A percentile compares a stretch with the other conserved stretches of the same genome.
Conservation (phyloP, 768 basidiomycete species). For the Asterophora lycoperdoides region DNA sequence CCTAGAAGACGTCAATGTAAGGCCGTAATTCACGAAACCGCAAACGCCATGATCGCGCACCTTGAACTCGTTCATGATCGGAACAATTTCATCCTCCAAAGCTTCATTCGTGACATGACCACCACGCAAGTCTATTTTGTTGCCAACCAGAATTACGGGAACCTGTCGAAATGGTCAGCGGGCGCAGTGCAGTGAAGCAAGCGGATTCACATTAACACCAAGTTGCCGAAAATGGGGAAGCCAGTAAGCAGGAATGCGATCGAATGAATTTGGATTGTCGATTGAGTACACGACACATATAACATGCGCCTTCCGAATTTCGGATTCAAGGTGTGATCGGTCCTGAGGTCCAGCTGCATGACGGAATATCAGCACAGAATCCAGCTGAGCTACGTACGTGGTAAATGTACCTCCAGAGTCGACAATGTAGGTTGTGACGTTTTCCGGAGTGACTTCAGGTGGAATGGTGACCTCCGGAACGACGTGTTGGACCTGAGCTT, state of each 20-base stretch:
- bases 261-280: slow-evolving; percentile 94
- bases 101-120: slow-evolving; percentile 93
- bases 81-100: slow-evolving; percentile 89
- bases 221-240: slow-evolving; percentile 91
- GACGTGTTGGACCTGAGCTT: slow-evolving; percentile 79
- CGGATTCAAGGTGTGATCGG: slow-evolving; percentile 83
- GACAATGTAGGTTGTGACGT: slow-evolving; percentile 96
- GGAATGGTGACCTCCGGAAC: slow-evolving; percentile 98
- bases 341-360: slow-evolving; percentile 77
- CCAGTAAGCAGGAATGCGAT: slow-evolving; percentile 98
- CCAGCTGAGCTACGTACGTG: not conserved
- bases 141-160: slow-evolving; percentile 94
- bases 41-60: slow-evolving; percentile 32
- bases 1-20: slow-evolving; percentile 46
- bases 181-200: not conserved
- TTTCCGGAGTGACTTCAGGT: slow-evolving; percentile 94
- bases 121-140: slow-evolving; percentile 95
- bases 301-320: slow-evolving; percentile 96
- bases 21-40: slow-evolving; percentile 8
- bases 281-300: slow-evolving; percentile 98
- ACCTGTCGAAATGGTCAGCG: slow-evolving; percentile 47
- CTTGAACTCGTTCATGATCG: slow-evolving; percentile 99
- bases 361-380: slow-evolving; percentile 10
- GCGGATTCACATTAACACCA: slow-evolving; percentile 79
- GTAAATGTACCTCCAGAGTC: slow-evolving; percentile 83